A percentile compares a stretch with the other conserved stretches of the same genome.
Conservation (phyloP, 768 basidiomycete species). For the Termitomyces bulborhizus region DNA sequence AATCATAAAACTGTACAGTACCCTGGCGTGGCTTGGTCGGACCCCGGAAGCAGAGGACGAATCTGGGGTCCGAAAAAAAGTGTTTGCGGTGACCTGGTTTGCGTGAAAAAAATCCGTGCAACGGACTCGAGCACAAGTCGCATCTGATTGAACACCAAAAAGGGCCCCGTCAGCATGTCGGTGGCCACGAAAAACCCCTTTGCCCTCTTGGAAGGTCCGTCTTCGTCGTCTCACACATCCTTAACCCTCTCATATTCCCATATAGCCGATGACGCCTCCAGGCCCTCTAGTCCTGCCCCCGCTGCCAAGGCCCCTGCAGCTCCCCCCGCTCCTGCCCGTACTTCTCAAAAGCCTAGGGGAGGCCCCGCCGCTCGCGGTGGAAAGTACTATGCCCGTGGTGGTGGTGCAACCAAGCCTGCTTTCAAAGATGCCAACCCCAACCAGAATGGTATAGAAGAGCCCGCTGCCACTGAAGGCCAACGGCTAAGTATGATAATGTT, state of each 20-base stretch:
- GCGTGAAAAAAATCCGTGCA: constrained; percentile 8
- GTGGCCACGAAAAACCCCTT: constrained; percentile 87
- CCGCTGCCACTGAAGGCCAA: constrained; percentile 24
- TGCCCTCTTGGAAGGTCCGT: constrained; percentile 73
- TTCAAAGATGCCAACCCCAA: constrained; percentile 28
- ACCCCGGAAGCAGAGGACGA: constrained; percentile 31
- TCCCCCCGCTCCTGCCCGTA: constrained; percentile 34
- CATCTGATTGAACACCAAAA: constrained; percentile 27
- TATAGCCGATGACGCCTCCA: constrained; percentile 45
- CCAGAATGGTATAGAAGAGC: constrained; percentile 38
- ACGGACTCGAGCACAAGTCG: not conserved
- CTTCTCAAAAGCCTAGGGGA: constrained; percentile 39
- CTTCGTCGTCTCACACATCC: constrained; percentile 4
- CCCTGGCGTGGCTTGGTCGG: constrained; percentile 36
- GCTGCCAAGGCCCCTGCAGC: constrained; percentile 30
- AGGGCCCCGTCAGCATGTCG: constrained; percentile 79
- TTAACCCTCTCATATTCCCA: constrained; percentile 10
- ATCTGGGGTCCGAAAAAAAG: constrained; percentile 15
- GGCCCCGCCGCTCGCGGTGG: constrained; percentile 64
- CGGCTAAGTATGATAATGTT: constrained; percentile 28
- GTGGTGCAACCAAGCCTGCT: constrained; percentile 33
- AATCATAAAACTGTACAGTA: constrained; percentile 41
- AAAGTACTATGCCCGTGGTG: constrained; percentile 64
- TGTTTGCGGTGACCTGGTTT: not conserved
- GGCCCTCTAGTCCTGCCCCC: constrained; percentile 33